Conservation (phyloP, 2,329 filamentous ascomycete species). For the Fusarium decemcellulare region DNA sequence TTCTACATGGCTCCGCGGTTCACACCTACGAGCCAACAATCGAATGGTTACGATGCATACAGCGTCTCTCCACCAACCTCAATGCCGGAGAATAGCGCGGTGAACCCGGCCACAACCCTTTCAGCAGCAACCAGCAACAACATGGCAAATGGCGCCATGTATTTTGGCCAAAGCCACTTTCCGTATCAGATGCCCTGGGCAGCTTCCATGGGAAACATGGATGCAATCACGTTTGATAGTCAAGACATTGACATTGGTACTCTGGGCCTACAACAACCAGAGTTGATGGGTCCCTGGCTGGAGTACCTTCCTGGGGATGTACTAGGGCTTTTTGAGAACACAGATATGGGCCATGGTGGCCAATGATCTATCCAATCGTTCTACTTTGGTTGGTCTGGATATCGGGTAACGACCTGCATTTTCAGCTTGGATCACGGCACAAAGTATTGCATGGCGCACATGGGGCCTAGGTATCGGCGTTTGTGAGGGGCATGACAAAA, state of each 20-base stretch:
- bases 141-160: constrained; percentile 38
- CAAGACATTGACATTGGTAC: constrained; percentile 83
- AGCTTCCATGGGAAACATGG: constrained; percentile 53
- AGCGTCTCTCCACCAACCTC: constrained; percentile 59
- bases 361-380: constrained; percentile 19
- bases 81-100: constrained; percentile 51
- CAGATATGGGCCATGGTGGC: constrained; percentile 47
- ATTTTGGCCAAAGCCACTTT: constrained; percentile 46
- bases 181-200: constrained; percentile 50
- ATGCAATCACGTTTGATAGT: constrained; percentile 79
- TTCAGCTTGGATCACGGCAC: background rate
- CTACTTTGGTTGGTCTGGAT: constrained; percentile 4
- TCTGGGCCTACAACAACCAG: constrained; percentile 69
- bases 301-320: constrained; percentile 80
- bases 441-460: constrained; percentile 22
- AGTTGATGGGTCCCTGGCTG: constrained; percentile 80
- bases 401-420: constrained; percentile 3
- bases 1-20: constrained; percentile 53
- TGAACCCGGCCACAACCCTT: constrained; percentile 29
- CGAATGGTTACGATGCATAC: constrained; percentile 60
- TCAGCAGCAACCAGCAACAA: constrained; percentile 33
- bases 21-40: constrained; percentile 58
- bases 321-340: constrained; percentile 66
- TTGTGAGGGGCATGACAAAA: constrained; percentile 26
- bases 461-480: constrained; percentile 23